phyloP scores from a whole-genome alignment of 352 stramenopile genomes.

The Globisporangium solare region DNA sequence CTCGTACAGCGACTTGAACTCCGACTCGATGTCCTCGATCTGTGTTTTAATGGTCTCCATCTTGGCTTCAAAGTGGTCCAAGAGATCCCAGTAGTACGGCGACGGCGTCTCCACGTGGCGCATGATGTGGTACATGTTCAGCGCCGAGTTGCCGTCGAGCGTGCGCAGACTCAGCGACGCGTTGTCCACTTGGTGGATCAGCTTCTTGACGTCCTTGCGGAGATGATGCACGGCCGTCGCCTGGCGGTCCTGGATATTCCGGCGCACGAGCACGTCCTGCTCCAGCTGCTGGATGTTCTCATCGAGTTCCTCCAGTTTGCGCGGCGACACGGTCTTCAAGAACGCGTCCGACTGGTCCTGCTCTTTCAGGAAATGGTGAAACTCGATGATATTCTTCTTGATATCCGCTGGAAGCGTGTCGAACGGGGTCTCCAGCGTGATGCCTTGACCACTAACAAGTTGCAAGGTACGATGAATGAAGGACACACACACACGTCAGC shows the following conservation, averaged over 20 bases:
- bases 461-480: neutral
- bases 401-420: slow-evolving; percentile 64
- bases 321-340: slow-evolving; percentile 62
- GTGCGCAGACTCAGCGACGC: slow-evolving; percentile 61
- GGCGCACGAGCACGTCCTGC: slow-evolving; percentile 55
- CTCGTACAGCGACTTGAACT: slow-evolving; percentile 54
- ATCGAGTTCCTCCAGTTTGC: slow-evolving; percentile 46
- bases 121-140: slow-evolving; percentile 54
- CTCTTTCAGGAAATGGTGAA: slow-evolving; percentile 69
- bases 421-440: slow-evolving; percentile 75
- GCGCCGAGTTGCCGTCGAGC: slow-evolving; percentile 45
- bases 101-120: slow-evolving; percentile 76
- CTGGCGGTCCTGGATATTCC: slow-evolving; percentile 58
- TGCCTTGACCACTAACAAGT: slow-evolving; percentile 15
- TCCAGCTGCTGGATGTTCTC: slow-evolving; percentile 54
- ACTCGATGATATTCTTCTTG: slow-evolving; percentile 74
- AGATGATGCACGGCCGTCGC: slow-evolving; percentile 54
- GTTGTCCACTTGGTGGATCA: slow-evolving; percentile 68
- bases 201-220: slow-evolving; percentile 67
- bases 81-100: slow-evolving; percentile 74
- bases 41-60: slow-evolving; percentile 71
- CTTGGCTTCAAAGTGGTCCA: slow-evolving; percentile 64
- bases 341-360: slow-evolving; percentile 71
- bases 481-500: neutral
- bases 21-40: slow-evolving; percentile 67